These are phyloP conservation scores for Aspergillus costaricaensis DNA, from an alignment of 2,329 filamentous ascomycete genomes.

Conservation along the genomic window DNA sequence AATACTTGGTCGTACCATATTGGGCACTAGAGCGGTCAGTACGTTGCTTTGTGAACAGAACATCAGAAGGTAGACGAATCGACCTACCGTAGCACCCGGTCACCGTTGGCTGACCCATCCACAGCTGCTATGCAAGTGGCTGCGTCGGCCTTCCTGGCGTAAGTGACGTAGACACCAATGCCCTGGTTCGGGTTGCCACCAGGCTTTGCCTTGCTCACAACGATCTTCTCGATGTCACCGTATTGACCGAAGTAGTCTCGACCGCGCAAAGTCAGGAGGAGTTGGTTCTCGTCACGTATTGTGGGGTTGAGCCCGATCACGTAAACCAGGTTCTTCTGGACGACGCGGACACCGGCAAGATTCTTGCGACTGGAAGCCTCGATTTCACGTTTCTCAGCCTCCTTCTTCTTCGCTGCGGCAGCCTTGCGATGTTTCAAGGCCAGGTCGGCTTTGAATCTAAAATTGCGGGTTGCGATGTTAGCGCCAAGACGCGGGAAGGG, in stretches of 20 bases:
- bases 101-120: slow-evolving; percentile 88
- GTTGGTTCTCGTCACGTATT: slow-evolving; percentile 80
- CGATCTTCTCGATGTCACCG: slow-evolving; percentile 97
- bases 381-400: slow-evolving; percentile 92
- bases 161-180: slow-evolving; percentile 97
- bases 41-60: not conserved
- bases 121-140: slow-evolving; percentile 87
- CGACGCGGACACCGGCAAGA: slow-evolving; percentile 88
- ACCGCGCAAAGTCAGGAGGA: slow-evolving; percentile 86
- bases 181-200: slow-evolving; percentile 70
- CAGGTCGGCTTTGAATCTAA: slow-evolving; percentile 53
- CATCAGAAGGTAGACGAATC: slow-evolving; percentile 30
- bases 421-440: slow-evolving; percentile 84
- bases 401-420: slow-evolving; percentile 84
- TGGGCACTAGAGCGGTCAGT: slow-evolving; percentile 55
- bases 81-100: slow-evolving; percentile 76
- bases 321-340: slow-evolving; percentile 98
- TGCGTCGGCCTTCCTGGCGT: slow-evolving; percentile 87
- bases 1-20: slow-evolving; percentile 96
- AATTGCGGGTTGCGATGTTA: slow-evolving; percentile 21
- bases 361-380: slow-evolving; percentile 96
- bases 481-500: slow-evolving; percentile 20
- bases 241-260: slow-evolving; percentile 97
- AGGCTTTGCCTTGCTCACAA: slow-evolving; percentile 94
- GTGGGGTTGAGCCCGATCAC: slow-evolving; percentile 92